Base-by-base conservation (phyloP, 2,329 filamentous ascomycete genomes). In the Capronia americana region DNA sequence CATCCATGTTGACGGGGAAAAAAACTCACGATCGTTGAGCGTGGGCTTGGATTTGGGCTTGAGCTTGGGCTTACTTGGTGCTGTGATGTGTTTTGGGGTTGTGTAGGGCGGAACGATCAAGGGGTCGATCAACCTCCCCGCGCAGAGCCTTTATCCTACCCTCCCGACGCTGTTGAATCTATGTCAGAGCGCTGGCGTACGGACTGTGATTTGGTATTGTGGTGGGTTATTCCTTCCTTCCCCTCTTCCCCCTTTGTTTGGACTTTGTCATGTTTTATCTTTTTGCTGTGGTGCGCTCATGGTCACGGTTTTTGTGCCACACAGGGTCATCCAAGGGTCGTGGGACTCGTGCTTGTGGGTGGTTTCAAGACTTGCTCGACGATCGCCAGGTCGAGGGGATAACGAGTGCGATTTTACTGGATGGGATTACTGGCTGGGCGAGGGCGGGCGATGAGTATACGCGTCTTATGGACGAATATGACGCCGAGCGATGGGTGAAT, bases 41-140 rank as follows among this genome's bases (percentile, higher is more conserved):
- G n/a, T n/a, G n/a, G n/a, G n/a, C n/a, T n/a, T n/a, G n/a, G n/a
- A n/a, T n/a, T n/a, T n/a, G n/a, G n/a, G n/a, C n/a, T n/a, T n/a
- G n/a, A n/a, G n/a, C n/a, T n/a, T n/a, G n/a, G n/a, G n/a, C 12
- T 51, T 32, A 61, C 28, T 44, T 44, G 12, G 41, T 23, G 11
- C 20, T 24, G 48, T 26, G 24, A 2, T 26, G 20, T 14, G 32
- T 2, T 34, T 30, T n/a, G n/a, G 32, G 7, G 28, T 8, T 1
- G 28, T 50, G 46, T 66, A 86, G 85, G 88, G 88, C 23, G 88
- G 87, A 38, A 88, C 87, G 0, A 84, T 90, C 63, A 77, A 78
- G n/a, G 83, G 82, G 1, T 87, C 87, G 0, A 79, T 90, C 28
- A 81, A 80, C 63, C 74, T 80, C 0, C 79, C 78, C 1, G 79